Percentiles rank a stretch among this genome's conserved stretches.
phyloP scores from a whole-genome alignment of 176 grass and related monocot genomes.

The Carex cristatella region DNA sequence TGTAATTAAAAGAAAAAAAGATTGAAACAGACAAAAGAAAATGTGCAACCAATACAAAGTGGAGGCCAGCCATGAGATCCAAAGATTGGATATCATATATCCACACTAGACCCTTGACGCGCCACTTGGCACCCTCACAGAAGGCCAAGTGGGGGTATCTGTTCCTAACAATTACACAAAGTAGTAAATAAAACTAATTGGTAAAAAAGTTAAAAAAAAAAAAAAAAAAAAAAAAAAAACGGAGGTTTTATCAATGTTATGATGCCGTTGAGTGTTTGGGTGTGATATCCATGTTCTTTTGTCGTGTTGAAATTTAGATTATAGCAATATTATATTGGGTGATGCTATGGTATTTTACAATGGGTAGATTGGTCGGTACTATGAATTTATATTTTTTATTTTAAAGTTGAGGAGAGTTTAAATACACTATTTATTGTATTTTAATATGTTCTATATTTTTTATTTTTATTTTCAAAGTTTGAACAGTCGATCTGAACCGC shows the following conservation, averaged over 20 bases:
- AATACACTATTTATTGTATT: too few species aligned
- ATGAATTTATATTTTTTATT: too few species aligned
- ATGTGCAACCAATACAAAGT: slow-evolving; percentile 10
- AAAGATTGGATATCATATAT: not conserved
- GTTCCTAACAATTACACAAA: not conserved
- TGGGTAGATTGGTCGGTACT: too few species aligned
- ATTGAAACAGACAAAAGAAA: not conserved
- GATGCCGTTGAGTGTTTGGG: not conserved
- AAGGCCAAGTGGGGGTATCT: not conserved
- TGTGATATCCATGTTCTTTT: not conserved
- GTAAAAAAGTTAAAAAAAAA: not conserved
- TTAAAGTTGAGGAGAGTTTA: too few species aligned
- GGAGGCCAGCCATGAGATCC: slow-evolving; percentile 7
- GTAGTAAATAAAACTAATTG: slow-evolving; percentile 6
- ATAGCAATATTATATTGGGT: not conserved
- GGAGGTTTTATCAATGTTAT: not conserved
- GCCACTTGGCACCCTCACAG: slow-evolving; percentile 16
- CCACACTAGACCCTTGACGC: not conserved
- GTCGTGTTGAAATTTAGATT: not conserved
- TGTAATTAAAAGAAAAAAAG: not conserved
- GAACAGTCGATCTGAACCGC: too few species aligned
- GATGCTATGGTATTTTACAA: too few species aligned
- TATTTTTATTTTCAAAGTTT: too few species aligned
- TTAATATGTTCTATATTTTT: too few species aligned
- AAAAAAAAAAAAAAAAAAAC: not conserved